Conservation (phyloP, 2,329 filamentous ascomycete species). For the Fusarium euwallaceae region DNA sequence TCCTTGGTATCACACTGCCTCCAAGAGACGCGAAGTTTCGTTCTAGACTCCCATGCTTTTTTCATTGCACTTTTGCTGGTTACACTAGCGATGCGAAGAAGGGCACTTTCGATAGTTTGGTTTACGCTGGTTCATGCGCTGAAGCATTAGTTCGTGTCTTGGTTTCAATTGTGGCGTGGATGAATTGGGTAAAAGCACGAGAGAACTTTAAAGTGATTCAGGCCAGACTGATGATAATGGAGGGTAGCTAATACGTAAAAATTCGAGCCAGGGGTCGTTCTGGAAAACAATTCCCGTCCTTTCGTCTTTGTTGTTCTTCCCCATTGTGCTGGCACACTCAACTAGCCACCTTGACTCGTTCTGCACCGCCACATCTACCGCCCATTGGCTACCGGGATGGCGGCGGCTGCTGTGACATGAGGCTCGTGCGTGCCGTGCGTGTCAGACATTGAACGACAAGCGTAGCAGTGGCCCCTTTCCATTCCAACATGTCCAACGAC, state of each 20-base stretch:
- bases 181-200: background rate
- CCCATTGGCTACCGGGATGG: slow-evolving; percentile 33
- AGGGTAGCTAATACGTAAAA: background rate
- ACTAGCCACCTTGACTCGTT: slow-evolving; percentile 29
- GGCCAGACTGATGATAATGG: background rate
- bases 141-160: background rate
- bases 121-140: background rate
- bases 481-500: slow-evolving; percentile 28
- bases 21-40: slow-evolving; percentile 38
- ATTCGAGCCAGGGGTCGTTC: background rate
- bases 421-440: slow-evolving; percentile 19
- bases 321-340: background rate
- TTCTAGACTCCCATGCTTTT: background rate
- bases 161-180: background rate
- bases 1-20: slow-evolving; percentile 47
- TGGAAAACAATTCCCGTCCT: background rate
- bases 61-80: slow-evolving; percentile 44
- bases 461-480: slow-evolving; percentile 35
- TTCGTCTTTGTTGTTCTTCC: background rate
- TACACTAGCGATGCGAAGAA: slow-evolving; percentile 43
- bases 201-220: background rate
- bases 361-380: slow-evolving; percentile 35
- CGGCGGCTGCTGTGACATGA: slow-evolving; percentile 3
- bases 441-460: slow-evolving; percentile 27
- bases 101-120: background rate